Evolutionary conservation across 495 filamentous ascomycete species (phyloP).

Genomic region (Acidiella bohemica): DNA sequence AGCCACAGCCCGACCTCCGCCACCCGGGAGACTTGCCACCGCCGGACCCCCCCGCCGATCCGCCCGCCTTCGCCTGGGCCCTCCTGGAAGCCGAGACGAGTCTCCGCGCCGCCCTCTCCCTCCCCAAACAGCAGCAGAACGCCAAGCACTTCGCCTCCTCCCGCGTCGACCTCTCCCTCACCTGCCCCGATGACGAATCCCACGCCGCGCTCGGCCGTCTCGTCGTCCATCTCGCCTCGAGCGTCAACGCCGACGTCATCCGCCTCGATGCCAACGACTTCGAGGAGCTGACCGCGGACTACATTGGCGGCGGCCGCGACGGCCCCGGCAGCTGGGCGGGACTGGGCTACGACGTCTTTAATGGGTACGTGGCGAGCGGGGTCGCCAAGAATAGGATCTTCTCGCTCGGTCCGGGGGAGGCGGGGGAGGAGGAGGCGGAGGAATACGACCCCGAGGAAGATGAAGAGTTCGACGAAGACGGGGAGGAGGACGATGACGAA

Average conservation of each 20-base stretch:
- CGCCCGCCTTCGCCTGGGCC: conserved; percentile 1
- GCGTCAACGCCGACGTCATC: conserved; percentile 60
- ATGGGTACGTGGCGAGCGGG: conserved; percentile 32
- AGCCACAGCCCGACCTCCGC: background rate
- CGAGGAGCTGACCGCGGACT: conserved; percentile 60
- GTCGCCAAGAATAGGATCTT: conserved; percentile 4
- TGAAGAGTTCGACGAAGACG: conserved; percentile 17
- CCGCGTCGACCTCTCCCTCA: conserved; percentile 53
- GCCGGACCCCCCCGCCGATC: background rate
- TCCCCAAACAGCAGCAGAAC: conserved; percentile 8
- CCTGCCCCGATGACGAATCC: conserved; percentile 47
- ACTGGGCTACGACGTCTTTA: conserved; percentile 36
- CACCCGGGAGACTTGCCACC: background rate
- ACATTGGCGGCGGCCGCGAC: conserved; percentile 24
- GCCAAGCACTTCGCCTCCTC: conserved; percentile 32
- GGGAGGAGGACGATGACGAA: conserved; percentile 19
- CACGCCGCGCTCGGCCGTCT: conserved; percentile 44
- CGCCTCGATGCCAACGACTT: conserved; percentile 67
- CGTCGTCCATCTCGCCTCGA: conserved; percentile 44
- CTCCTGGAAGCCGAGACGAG: conserved; percentile 26
- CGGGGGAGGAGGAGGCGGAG: background rate
- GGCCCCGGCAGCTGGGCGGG: conserved; percentile 9
- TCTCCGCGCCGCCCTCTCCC: conserved; percentile 9
- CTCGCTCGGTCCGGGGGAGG: conserved; percentile 12
- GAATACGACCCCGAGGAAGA: conserved; percentile 6